Base-by-base conservation (phyloP, 208 protist species). In the Crithidia mellificae region DNA sequence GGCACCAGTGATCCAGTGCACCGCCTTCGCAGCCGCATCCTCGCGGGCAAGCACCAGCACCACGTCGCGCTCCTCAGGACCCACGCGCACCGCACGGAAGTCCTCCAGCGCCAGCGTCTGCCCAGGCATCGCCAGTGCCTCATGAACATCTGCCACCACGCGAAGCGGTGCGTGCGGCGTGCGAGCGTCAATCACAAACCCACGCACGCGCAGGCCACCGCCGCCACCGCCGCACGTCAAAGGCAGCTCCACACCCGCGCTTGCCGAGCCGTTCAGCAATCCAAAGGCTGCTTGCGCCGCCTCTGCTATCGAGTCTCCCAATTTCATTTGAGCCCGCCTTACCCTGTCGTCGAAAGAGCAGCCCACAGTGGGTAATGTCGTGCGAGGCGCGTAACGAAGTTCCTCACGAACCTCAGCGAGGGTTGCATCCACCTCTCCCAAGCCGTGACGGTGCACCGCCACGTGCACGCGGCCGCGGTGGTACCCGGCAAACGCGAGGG, bases 41-140 rank as follows among this genome's bases (percentile, higher is more conserved):
- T 38, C 61, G 43, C 68, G 70, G 22, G 77, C 68, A 51, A 80
- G 44, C 39, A 81, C 55, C 17, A 84, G 68, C 43, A 75, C 65
- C 36, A 66, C 68, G 34, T 67, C 72, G 30, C 61, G 43, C 15
- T 39, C 62, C 30, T 67, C 63, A 51, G 53, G 57, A 38, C 39
- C 68, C 36, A 72, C 76, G 17, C 43, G 70, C 53, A 83, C 52
- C n/a, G 62, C 41, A n/a, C 54, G 64, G 63, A 84, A 80, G 74
- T 89, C 83, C 72, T 85, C 83, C 69, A 89, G 72, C 58, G 83
- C 74, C 2, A 85, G 63, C 58, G 77, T 78, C 71, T 89, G 79
- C 65, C 71, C 79, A 62, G 70, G 79, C 65, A 75, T 64, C 39
- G 65, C 39, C 27, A 84, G 68, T n/a, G 74, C 83, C 6, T 51